Base-by-base conservation (phyloP, 257 asterid species). In the Henckelia pumila region DNA sequence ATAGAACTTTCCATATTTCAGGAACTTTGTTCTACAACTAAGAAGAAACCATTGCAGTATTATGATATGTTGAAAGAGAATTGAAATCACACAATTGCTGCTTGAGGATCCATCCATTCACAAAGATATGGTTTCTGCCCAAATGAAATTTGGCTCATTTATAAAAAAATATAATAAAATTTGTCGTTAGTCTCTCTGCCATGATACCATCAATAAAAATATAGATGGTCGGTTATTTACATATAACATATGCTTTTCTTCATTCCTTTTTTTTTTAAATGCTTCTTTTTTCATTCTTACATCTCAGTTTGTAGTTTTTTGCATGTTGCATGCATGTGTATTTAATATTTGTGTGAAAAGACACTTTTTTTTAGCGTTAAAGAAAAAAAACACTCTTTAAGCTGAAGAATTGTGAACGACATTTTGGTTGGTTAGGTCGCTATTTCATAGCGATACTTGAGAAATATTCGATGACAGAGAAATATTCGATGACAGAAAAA, bases 1-100 rank as follows among this genome's bases (percentile, higher is more conserved):
- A 71, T 19, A 28, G 58, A 33, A 56, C 24, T 63, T 20, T 49
- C 32, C 64, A 50, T 64, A 53, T 74, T 78, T 64, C 88, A 93
- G 99, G 97, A 78, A 67, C 83, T 84, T 13, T 88, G 90, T 53
- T 65, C 74, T n/a, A 68, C 82, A 21, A 83, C 87, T 9, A 88
- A 78, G 91, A 90, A 85, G 78, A 90, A 85, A 77, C 96, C 99
- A 0, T 5, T 80, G 67, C 96, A 88, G 66, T 90, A 76, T 70
- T 85, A 86, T 70, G 92, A 90, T 78, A 76, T 93, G 8, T 70
- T 93, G 71, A 86, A 85, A 74, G 97, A 85, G 71, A 66, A 87
- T 70, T 89, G 75, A 82, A 68, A 57, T n/a, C 60, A 23, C 30
- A 23, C 8, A 22, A 23, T 44, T 40, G 52, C 70, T 16, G 52